Base-by-base conservation (phyloP, 2,329 filamentous ascomycete species). In the Apiospora koreana region DNA sequence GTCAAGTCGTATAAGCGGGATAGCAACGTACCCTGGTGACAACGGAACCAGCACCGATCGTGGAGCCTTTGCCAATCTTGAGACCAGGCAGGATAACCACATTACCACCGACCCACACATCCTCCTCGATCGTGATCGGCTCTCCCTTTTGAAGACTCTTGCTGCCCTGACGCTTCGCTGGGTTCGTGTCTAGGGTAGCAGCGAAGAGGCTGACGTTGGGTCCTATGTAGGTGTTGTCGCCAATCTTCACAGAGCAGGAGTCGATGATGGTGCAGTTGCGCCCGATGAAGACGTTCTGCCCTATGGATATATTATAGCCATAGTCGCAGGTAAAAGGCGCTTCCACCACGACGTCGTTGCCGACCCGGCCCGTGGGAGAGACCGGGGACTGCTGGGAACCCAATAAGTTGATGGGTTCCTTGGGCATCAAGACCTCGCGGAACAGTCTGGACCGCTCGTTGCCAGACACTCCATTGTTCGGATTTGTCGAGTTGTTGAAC, bases 291-390 rank as follows among this genome's bases (percentile, higher is more conserved):
- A 97, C 94, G 73, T 96, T 91, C 75, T 95, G 92, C 16, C 93
- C 95, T 74, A 99, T 93, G 65, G 88, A 88, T 76, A 98, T 92
- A 80, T 99, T 98, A 83, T 97, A 98, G 0, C 96, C 96, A 77
- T 98, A 98, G 77, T 98, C 94, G 79, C 95, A 98, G 65, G 87
- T 91, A 80, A 99, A 98, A 0, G 95, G 95, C 2, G 93, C 90
- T 77, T 97, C 94, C 35, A 99, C 92, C 54, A 91, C 86, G 6
- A 93, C 92, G 69, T 92, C 89, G 21, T 91, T 88, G n/a, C 94
- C 94, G 6, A 96, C 88, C 31, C 85, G 88, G 69, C 88, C 93
- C 69, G 84, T 78, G 75, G 87, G 86, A 50, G 85, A 86, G 69
- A 87, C 79, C 12, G 86, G 82, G 64, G 86, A 85, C 48, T 84